Percentiles rank a stretch among this genome's conserved stretches.
These are phyloP conservation scores for Testicularia cyperi DNA, from an alignment of 1,284 basidiomycete genomes.

Conservation along the genomic window DNA sequence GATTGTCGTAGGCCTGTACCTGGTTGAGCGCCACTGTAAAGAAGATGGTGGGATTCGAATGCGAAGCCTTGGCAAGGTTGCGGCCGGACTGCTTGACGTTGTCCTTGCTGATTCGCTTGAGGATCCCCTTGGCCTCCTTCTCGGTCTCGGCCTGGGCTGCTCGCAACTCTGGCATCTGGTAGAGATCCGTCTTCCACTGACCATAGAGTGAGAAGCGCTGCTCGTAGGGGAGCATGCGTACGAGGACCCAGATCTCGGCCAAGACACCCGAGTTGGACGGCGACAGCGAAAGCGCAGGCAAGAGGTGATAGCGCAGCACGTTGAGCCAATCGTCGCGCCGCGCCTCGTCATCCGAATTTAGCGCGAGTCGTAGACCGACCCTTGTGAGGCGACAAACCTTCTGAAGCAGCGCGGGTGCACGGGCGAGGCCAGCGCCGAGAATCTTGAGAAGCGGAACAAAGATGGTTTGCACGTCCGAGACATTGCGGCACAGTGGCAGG, in stretches of 20 bases:
- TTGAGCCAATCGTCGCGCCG: constrained; percentile 70
- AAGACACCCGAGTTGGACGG: constrained; percentile 70
- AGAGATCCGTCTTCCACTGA: constrained; percentile 82
- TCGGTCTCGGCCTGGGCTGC: constrained; percentile 65
- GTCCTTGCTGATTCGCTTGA: constrained; percentile 63
- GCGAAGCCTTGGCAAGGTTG: constrained; percentile 87
- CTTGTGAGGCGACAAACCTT: constrained; percentile 48
- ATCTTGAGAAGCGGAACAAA: constrained; percentile 53
- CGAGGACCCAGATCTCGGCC: constrained; percentile 63
- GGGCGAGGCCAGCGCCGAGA: constrained; percentile 44
- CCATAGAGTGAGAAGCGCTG: constrained; percentile 87
- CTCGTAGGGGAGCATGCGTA: constrained; percentile 75
- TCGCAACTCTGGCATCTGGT: constrained; percentile 61
- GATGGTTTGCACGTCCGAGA: constrained; percentile 27
- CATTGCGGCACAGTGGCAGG: constrained; percentile 28
- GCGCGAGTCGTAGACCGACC: constrained; percentile 25
- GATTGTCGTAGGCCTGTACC: constrained; percentile 94
- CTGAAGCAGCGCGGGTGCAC: constrained; percentile 42
- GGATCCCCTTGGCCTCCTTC: constrained; percentile 61
- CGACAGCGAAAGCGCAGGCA: constrained; percentile 84
- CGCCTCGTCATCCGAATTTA: constrained; percentile 8
- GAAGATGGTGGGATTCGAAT: constrained; percentile 88
- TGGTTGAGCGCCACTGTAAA: constrained; percentile 88
- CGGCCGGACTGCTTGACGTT: constrained; percentile 79
- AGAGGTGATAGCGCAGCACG: constrained; percentile 75